Conservation (phyloP, 2,329 filamentous ascomycete species). For the Monosporascus sp. region DNA sequence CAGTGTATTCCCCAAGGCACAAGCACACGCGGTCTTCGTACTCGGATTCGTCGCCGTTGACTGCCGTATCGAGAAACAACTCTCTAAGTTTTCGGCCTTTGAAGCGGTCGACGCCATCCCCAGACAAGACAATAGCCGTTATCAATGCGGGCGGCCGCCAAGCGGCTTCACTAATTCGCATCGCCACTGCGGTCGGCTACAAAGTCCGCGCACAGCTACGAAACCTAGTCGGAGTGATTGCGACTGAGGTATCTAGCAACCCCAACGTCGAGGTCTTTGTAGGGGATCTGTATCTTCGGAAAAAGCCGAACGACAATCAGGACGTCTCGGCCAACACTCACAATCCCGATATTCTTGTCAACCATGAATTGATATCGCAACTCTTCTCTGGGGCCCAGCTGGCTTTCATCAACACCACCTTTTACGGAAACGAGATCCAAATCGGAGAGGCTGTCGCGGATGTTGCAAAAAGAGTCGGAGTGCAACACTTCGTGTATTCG, state of each 20-base stretch:
- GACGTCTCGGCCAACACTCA: slow-evolving; percentile 65
- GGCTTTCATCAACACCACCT: slow-evolving; percentile 97
- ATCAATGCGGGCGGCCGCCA: slow-evolving; percentile 96
- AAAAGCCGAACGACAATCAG: slow-evolving; percentile 45
- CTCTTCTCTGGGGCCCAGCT: slow-evolving; percentile 81
- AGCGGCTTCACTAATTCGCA: slow-evolving; percentile 89
- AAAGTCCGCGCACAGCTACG: slow-evolving; percentile 87
- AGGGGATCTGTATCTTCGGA: slow-evolving; percentile 58
- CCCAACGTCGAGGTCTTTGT: slow-evolving; percentile 67
- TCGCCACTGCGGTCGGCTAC: slow-evolving; percentile 90
- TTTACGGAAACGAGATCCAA: slow-evolving; percentile 88
- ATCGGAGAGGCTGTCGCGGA: slow-evolving; percentile 87
- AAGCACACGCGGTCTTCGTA: slow-evolving; percentile 60
- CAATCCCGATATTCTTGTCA: slow-evolving; percentile 62
- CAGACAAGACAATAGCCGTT: slow-evolving; percentile 80
- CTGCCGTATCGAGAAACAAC: slow-evolving; percentile 48
- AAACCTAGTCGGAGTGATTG: slow-evolving; percentile 80
- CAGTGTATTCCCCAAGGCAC: slow-evolving; percentile 35
- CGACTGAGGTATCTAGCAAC: slow-evolving; percentile 75
- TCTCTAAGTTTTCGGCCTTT: slow-evolving; percentile 56
- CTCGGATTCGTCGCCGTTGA: slow-evolving; percentile 52
- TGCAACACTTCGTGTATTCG: slow-evolving; percentile 92
- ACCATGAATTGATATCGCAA: slow-evolving; percentile 65
- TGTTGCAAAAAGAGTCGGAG: slow-evolving; percentile 75
- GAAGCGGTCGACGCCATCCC: slow-evolving; percentile 53